Evolutionary conservation across 345 rosid genomes (phyloP).

Genomic region (Salix caprea): DNA sequence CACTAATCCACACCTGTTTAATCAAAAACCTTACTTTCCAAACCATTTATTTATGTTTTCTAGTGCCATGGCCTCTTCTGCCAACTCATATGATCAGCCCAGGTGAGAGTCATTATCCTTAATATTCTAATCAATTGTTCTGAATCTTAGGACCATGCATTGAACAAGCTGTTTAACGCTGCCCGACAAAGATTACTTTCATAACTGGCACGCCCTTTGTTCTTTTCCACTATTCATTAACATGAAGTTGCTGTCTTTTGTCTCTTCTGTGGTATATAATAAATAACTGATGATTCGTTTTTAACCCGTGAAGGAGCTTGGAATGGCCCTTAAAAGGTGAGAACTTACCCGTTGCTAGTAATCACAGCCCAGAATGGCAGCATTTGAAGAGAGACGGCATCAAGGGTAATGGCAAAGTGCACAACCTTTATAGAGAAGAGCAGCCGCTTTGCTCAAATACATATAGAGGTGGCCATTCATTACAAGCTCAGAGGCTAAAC

Average conservation of each 20-base stretch:
- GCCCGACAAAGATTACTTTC: neutral
- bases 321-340: conserved; percentile 76
- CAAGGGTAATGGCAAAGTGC: conserved; percentile 12
- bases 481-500: conserved; percentile 27
- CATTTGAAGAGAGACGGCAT: conserved; percentile 25
- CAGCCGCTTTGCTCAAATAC: conserved; percentile 14
- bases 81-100: conserved; percentile 42
- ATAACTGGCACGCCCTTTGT: neutral
- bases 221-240: neutral
- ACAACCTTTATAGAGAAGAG: conserved; percentile 24
- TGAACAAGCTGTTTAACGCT: neutral
- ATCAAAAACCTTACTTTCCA: conserved; percentile 27
- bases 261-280: neutral
- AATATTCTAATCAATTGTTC: neutral
- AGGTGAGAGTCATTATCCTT: conserved; percentile 32
- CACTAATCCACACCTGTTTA: conserved; percentile 7
- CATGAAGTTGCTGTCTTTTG: neutral
- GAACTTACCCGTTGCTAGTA: conserved; percentile 25
- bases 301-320: conserved; percentile 53
- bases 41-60: conserved; percentile 26
- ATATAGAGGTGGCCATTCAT: conserved; percentile 4
- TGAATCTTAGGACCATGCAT: neutral
- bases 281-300: conserved; percentile 2
- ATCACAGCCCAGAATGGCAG: conserved; percentile 42
- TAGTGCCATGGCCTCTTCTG: conserved; percentile 18